Base-by-base conservation (phyloP, 768 basidiomycete species). In the Cystofilobasidium ferigula region DNA sequence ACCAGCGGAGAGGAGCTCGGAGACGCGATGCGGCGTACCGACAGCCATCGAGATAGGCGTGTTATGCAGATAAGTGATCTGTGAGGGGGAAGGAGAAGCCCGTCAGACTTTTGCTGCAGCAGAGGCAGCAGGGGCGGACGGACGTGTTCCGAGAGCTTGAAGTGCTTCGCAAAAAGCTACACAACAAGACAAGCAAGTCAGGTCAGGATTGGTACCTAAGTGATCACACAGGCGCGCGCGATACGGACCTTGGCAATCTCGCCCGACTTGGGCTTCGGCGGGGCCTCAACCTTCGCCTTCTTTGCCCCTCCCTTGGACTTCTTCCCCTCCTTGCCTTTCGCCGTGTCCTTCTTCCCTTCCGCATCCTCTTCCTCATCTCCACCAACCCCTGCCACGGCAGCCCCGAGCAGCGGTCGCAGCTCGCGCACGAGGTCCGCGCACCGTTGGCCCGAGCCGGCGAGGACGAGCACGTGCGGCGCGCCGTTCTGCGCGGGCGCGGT, bases 401-500 rank as follows among this genome's bases (percentile, higher is more conserved):
- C 36, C 30, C 53, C 53, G 6, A 67, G 36, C 18, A 61, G 40
- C 43, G 60, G 48, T 9, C 65, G 59, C 14, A 67, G 48, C 38
- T 67, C 65, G 35, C 67, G 56, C 14, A 68, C 67, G 45, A 68
- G 67, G 47, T 68, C 67, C 22, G 67, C 67, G 42, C 67, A 68
- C 7, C 67, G 67, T 28, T 58, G 54, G 47, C 67, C 67, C 13
- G 67, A 68, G 14, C 34, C 36, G 14, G 67, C 67, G 18, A 68
- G 61, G 51, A 68, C 63, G 62, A 68, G 62, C 36, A 68, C 54
- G 26, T 62, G 56, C 32, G 61, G 61, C 20, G 61, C 28, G 22
- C 61, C 61, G 45, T 30, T 47, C 2, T 14, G 2, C 1, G 24
- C 16, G 13, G 61, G 61, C 9, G 61, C 32, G 12, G 24, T 22